Evolutionary conservation across 257 asterid species (phyloP).

Genomic region (Leonotis leonurus): DNA sequence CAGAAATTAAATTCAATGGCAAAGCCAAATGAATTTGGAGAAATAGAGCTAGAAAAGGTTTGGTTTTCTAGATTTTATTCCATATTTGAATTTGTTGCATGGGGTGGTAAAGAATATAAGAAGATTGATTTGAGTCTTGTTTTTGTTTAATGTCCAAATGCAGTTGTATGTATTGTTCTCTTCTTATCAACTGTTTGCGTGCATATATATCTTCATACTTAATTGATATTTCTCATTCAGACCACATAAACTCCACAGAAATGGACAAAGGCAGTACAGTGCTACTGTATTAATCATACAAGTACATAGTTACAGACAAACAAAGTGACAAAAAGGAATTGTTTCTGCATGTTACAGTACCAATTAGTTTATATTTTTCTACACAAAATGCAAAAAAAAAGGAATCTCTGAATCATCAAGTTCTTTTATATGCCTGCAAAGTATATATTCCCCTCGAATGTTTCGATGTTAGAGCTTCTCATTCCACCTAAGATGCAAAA

Average conservation of each 20-base stretch:
- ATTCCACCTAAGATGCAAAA: neutral
- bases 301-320: constrained; percentile 20
- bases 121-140: constrained; percentile 1
- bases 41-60: constrained; percentile 1
- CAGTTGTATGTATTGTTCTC: too few species aligned
- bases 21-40: constrained; percentile 13
- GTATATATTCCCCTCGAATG: constrained; percentile 22
- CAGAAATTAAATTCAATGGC: constrained; percentile 2
- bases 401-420: constrained; percentile 23
- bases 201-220: too few species aligned
- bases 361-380: constrained; percentile 10
- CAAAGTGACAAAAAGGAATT: constrained; percentile 17
- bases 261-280: constrained; percentile 15
- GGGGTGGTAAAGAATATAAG: constrained; percentile 29
- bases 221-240: constrained; percentile 10
- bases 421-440: constrained; percentile 21
- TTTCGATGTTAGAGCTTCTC: constrained; percentile 20
- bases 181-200: too few species aligned
- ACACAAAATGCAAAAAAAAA: neutral
- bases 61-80: constrained; percentile 16
- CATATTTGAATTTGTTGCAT: constrained; percentile 18
- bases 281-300: constrained; percentile 21
- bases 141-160: constrained; percentile 15
- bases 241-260: constrained; percentile 11
- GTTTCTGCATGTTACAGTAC: constrained; percentile 15